A percentile compares a stretch with the other conserved stretches of the same genome.
Conservation (phyloP, 208 protist species). For the Herpetomonas samuelpessoai region DNA sequence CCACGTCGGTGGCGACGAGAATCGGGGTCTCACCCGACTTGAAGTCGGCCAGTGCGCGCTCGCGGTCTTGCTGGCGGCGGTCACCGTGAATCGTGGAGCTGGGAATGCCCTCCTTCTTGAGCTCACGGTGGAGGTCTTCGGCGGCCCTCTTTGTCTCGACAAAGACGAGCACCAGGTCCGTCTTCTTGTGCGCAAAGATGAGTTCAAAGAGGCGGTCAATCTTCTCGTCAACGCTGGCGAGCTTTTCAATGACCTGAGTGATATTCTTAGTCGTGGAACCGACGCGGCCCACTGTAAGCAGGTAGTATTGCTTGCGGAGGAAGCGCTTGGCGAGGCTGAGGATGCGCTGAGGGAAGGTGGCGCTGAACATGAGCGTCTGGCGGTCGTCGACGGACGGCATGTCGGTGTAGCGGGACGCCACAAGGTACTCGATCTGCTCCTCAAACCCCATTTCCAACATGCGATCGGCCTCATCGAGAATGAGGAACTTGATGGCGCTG, state of each 20-base stretch:
- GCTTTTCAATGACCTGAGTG: constrained; percentile 90
- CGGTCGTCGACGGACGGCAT: constrained; percentile 92
- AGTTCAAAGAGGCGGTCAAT: constrained; percentile 74
- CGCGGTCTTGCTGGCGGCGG: constrained; percentile 85
- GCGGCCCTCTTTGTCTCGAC: constrained; percentile 98
- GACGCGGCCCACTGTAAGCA: constrained; percentile 97
- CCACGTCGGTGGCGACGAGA: constrained; percentile 98
- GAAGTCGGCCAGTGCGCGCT: constrained; percentile 89
- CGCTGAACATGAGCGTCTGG: constrained; percentile 99
- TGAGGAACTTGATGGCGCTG: constrained; percentile 89
- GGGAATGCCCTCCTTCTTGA: constrained; percentile 87
- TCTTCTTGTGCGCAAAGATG: constrained; percentile 73
- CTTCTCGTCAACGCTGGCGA: constrained; percentile 61
- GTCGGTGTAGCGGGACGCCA: constrained; percentile 90
- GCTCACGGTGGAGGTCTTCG: constrained; percentile 76
- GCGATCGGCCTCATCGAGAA: constrained; percentile 98
- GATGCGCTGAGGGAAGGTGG: constrained; percentile 98
- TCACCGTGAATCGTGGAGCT: constrained; percentile 94
- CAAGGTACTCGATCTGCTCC: constrained; percentile 98
- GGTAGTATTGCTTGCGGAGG: constrained; percentile 94
- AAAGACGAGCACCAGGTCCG: constrained; percentile 93
- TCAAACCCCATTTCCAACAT: constrained; percentile 99
- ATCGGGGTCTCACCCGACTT: constrained; percentile 83
- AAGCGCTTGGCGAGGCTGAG: constrained; percentile 97
- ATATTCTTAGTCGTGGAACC: constrained; percentile 97